Evolutionary conservation across 2,329 filamentous ascomycete genomes (phyloP).

Genomic region (Mollisiaceae sp.): DNA sequence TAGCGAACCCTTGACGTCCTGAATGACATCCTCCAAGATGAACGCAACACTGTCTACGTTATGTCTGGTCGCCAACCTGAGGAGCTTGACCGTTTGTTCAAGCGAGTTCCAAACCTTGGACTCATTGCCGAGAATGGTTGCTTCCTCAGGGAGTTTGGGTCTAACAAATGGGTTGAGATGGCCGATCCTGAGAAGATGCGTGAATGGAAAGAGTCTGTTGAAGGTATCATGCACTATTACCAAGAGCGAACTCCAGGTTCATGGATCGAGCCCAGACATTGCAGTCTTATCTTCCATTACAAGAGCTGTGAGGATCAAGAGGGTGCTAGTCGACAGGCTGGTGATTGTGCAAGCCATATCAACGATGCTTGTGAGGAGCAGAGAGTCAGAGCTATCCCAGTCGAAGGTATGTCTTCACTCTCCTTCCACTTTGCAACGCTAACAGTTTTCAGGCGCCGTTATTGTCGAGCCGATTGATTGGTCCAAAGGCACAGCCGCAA

Average conservation of each 20-base stretch:
- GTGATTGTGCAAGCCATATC: constrained; percentile 91
- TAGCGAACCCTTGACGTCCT: constrained; percentile 81
- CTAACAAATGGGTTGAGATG: constrained; percentile 76
- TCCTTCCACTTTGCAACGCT: background rate
- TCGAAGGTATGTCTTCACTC: constrained; percentile 57
- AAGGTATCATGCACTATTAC: constrained; percentile 85
- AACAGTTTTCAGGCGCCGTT: constrained; percentile 60
- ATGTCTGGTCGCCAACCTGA: constrained; percentile 91
- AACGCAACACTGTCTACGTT: constrained; percentile 85
- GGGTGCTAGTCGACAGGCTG: constrained; percentile 77
- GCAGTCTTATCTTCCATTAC: constrained; percentile 90
- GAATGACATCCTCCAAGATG: constrained; percentile 80
- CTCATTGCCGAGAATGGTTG: constrained; percentile 95
- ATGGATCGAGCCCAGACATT: constrained; percentile 88
- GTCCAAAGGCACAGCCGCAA: constrained; percentile 85
- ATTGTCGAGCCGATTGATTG: constrained; percentile 85
- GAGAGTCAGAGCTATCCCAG: constrained; percentile 80
- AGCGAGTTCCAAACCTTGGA: constrained; percentile 80
- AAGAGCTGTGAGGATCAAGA: constrained; percentile 79
- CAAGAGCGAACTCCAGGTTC: constrained; percentile 87
- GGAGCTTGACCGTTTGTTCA: constrained; percentile 86
- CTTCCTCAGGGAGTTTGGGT: constrained; percentile 76
- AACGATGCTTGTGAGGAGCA: constrained; percentile 90
- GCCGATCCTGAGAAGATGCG: constrained; percentile 72
- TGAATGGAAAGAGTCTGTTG: constrained; percentile 84